Evolutionary conservation across 2,329 filamentous ascomycete species (phyloP).

Genomic region (Penicillium palitans): DNA sequence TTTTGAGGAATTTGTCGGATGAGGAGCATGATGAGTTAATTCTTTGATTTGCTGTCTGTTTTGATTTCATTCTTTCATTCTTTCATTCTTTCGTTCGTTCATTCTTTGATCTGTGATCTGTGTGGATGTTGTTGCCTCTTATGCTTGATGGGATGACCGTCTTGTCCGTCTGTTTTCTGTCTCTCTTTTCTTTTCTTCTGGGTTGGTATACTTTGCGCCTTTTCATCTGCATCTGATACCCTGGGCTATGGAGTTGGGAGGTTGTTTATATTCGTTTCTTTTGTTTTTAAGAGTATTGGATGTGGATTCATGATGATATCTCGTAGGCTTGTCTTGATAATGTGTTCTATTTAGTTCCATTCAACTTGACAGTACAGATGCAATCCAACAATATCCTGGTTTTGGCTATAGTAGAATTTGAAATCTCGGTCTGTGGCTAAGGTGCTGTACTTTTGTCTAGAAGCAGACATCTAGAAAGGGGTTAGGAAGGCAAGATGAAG

Average conservation of each 20-base stretch:
- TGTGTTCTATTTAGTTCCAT: too few relatives aligned
- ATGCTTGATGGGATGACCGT: too few relatives aligned
- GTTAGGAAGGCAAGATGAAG: too few relatives aligned
- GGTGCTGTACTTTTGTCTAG: background rate
- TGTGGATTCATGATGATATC: background rate
- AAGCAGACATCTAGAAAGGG: too few relatives aligned
- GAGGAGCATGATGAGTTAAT: slow-evolving; percentile 39
- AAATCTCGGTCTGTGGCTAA: background rate
- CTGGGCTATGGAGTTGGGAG: slow-evolving; percentile 25
- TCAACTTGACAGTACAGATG: background rate
- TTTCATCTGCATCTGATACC: slow-evolving; percentile 26
- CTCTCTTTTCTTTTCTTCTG: background rate
- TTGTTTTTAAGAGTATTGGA: slow-evolving; percentile 9
- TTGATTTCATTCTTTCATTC: slow-evolving; percentile 14
- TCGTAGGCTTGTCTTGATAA: background rate
- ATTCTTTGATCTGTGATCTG: slow-evolving; percentile 28
- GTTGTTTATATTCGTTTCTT: slow-evolving; percentile 10
- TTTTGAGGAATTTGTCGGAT: slow-evolving; percentile 35
- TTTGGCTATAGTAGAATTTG: background rate
- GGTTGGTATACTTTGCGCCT: slow-evolving; percentile 8
- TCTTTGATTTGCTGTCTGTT: slow-evolving; percentile 13
- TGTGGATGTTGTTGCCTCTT: background rate
- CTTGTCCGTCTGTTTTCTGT: background rate
- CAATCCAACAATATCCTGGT: background rate
- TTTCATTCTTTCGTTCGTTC: slow-evolving; percentile 16